Evolutionary conservation across 306 rosid genomes (phyloP), one percentile per base, ranked within the genome.

Genomic region (Cucurbita ficifolia): DNA sequence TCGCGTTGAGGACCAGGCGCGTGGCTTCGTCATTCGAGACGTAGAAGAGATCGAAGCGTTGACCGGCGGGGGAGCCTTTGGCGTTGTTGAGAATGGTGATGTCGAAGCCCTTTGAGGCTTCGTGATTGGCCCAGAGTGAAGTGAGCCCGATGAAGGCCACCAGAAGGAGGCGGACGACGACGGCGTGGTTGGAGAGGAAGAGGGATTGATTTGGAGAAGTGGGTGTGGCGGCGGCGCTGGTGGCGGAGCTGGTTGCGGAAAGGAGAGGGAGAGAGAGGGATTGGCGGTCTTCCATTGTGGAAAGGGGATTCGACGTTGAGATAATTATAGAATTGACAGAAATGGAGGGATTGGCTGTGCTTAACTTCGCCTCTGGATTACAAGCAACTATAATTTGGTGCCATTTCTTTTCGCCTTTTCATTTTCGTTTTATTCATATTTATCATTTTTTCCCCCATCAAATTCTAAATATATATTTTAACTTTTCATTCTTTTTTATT

Each of bases 51-150:
- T 50, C 60, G 58, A 89, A 92, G 70, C 81, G 84, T 6, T 54
- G 74, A 13, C 86, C 82, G 0, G 86, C 82, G 0, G 61, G 74
- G 50, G 87, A 82, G 48, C 77, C 76, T 29, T 49, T 57, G 19
- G 76, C 59, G 68, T 82, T 83, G 81, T 92, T 92, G 61, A 84
- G 14, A 52, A 87, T 55, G 43, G 77, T 75, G 22, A 89, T 33
- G 12, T 78, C 64, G 24, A 92, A 92, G 59, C 83, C 82, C 65
- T 88, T 89, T 45, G 96, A 88, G 8, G 88, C 90, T 63, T 86
- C 89, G 18, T 76, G 82, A 71, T 83, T 84, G 29, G 89, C 91
- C 90, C 90, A 92, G 1, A 88, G 2, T n/a, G 91, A 79, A 67
- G 87, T 73, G 1, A 75, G 0, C 46, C 82, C 84, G 5, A 87